Evolutionary conservation across 768 basidiomycete genomes (phyloP), one percentile per base, ranked within the genome.

Genomic region (Fibroporia radiculosa): DNA sequence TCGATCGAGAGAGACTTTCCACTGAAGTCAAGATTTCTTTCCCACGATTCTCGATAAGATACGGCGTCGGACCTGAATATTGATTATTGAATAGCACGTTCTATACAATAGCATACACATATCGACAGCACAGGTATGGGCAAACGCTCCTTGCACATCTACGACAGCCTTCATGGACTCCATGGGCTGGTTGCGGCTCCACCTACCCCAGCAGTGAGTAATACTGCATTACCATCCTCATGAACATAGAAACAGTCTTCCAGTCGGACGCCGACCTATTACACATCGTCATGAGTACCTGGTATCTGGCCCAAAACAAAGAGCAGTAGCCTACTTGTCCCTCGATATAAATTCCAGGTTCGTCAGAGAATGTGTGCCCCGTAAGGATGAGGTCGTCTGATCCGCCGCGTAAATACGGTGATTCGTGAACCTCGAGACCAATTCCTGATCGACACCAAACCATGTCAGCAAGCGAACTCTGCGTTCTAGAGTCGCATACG

Each of bases 231-330:
- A 0, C 85, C 84, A n/a, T 63, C 55, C 7, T 71, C 66, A 44
- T 72, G 59, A 45, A 91, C 73, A 53, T 75, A 82, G 56, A 87
- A 83, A 56, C 89, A 92, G 55, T 93, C 91, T 58, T 93, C 89
- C 42, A 93, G 63, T 34, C 89, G 74, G 14, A 92, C 74, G 1
- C 90, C 89, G 22, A 88, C 71, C 81, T 84, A 24, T 7, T 18
- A 45, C 7, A 54, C 46, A 38, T 18, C 48, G 29, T 19, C 7
- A 28, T 35, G 25, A 38, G 42, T 31, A 19, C 11, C 11, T 27
- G 12, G 38, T 6, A 12, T 8, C 19, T 7, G 20, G 40, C 3
- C 11, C 26, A 19, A 41, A 23, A 26, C 24, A 26, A 3, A 18
- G 20, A 33, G 47, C 12, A 19, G 16, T 5, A 23, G 1, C 66